Conservation (phyloP, 208 protist species). For the Leishmania braziliensis region DNA sequence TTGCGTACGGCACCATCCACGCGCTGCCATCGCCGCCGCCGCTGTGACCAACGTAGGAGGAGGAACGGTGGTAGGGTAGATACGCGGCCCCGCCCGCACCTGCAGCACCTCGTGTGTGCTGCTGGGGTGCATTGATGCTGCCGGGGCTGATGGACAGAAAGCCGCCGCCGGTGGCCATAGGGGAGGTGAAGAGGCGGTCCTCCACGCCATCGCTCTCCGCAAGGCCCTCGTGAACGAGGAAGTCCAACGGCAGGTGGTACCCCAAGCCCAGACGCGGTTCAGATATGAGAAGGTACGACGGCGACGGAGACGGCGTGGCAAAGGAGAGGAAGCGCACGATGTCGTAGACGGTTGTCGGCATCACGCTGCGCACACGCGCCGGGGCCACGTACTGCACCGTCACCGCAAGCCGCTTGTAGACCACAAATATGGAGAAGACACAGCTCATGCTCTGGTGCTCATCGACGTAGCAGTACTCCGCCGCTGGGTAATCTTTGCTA, state of each 20-base stretch:
- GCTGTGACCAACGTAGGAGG: background rate
- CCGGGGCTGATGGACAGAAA: background rate
- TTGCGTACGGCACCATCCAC: constrained; percentile 39
- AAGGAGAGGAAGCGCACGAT: constrained; percentile 70
- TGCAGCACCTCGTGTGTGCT: constrained; percentile 20
- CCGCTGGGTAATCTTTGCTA: constrained; percentile 47
- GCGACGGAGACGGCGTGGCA: constrained; percentile 47
- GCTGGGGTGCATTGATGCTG: constrained; percentile 12
- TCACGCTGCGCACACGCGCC: constrained; percentile 58
- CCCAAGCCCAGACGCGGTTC: constrained; percentile 85
- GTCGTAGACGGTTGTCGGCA: constrained; percentile 80
- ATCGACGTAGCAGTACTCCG: constrained; percentile 88
- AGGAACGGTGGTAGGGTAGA: background rate
- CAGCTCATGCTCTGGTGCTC: constrained; percentile 44
- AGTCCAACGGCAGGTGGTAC: constrained; percentile 80
- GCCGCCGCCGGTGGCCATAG: constrained; percentile 3
- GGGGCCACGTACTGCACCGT: constrained; percentile 80
- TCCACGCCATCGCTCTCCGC: constrained; percentile 35
- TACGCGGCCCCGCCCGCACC: background rate
- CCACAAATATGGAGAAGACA: constrained; percentile 77
- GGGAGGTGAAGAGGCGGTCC: constrained; percentile 25
- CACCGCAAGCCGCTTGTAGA: constrained; percentile 62
- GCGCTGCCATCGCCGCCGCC: constrained; percentile 5
- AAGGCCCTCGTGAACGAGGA: constrained; percentile 53
- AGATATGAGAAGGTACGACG: constrained; percentile 83